Evolutionary conservation across 768 basidiomycete species (phyloP).

Genomic region (Lactifluus subvellereus): DNA sequence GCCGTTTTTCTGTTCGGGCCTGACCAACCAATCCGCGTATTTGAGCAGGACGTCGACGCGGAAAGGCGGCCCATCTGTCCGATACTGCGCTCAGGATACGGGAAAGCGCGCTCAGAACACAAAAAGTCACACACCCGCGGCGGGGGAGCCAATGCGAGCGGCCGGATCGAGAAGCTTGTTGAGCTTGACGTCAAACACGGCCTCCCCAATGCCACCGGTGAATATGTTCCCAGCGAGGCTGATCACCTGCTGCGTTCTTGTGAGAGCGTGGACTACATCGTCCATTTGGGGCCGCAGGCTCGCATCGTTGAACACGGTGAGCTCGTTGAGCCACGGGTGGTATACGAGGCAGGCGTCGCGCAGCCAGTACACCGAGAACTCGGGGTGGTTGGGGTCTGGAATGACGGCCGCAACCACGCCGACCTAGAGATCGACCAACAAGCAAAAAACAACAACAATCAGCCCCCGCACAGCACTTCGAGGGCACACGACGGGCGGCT

Average conservation of each 20-base stretch:
- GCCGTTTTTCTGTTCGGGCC: constrained; percentile 17
- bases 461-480: not conserved
- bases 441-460: not conserved
- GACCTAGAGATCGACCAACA: not conserved
- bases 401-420: constrained; percentile 7
- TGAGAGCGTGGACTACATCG: constrained; percentile 16
- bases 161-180: constrained; percentile 6
- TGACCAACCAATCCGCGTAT: constrained; percentile 18
- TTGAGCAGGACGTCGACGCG: constrained; percentile 10
- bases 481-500: not conserved
- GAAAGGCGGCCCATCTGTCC: constrained; percentile 17
- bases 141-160: constrained; percentile 17
- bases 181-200: constrained; percentile 13
- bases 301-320: constrained; percentile 11
- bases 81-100: not conserved
- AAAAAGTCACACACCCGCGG: constrained; percentile 8
- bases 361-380: constrained; percentile 13
- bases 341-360: constrained; percentile 19
- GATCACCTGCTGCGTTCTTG: constrained; percentile 11
- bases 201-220: constrained; percentile 17
- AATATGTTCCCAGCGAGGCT: constrained; percentile 20
- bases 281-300: constrained; percentile 12
- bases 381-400: constrained; percentile 4
- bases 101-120: not conserved
- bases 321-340: constrained; percentile 19